Base-by-base conservation (phyloP, 139 green algal genomes). In the Coccomyxa sp. region DNA sequence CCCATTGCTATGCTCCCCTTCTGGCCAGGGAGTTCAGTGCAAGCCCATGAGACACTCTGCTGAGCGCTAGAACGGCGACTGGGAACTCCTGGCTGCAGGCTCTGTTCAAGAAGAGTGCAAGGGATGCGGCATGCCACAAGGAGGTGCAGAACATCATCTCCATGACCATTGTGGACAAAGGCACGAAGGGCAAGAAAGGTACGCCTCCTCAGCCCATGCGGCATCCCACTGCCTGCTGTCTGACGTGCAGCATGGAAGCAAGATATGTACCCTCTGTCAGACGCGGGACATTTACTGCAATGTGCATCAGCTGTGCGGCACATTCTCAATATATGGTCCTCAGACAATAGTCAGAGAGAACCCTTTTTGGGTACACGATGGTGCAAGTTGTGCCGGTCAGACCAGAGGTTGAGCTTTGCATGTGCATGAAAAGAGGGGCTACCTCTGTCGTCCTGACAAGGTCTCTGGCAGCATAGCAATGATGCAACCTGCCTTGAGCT, bases 161-260 rank as follows among this genome's bases (percentile, higher is more conserved):
- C 14, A 70, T 87, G 74, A 55, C 75, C 34, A 35, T 86, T 18
- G 41, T 70, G 24, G 85, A 90, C 41, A 29, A 75, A 2, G 80
- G 82, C 4, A 79, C 86, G 12, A 58, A 79, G 18, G 34, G 38
- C 58, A 82, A 79, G 0, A 33, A 71, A 37, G 77, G 82, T 58
- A 41, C 33, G 50, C 50, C 27, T 18, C 5, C 50, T 64, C 27
- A 31, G 4, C 50, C 3, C 1, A 64, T 64, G 50, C 50, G 27
- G 5, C 50, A 18, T 58, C 44, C 10, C 44, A 27, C 18, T 64
- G 50, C 5, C 22, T 7, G 3, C 50, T 31, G 5, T 7, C 27
- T n/a, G n/a, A n/a, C n/a, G n/a, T n/a, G n/a, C n/a, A n/a, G n/a
- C n/a, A n/a, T n/a, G n/a, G n/a, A n/a, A n/a, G n/a, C 4, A 64